Evolutionary conservation across 2,329 filamentous ascomycete genomes (phyloP), one percentile per base, ranked within the genome.

Genomic region (Penicillium vulpinum): DNA sequence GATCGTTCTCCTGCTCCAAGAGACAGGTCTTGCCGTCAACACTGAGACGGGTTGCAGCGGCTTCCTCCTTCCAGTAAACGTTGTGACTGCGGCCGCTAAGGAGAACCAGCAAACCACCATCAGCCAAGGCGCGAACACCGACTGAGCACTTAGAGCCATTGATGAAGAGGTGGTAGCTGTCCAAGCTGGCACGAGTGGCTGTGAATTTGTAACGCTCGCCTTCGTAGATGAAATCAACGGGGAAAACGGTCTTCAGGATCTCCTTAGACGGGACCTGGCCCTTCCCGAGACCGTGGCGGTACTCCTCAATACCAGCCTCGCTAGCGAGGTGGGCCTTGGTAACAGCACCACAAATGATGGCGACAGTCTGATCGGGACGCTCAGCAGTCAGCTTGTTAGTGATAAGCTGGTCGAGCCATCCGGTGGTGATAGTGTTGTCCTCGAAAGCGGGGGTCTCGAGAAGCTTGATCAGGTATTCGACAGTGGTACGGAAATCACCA

Each of bases 51-150:
- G 94, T 97, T 36, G 93, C 94, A 56, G 92, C 92, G 45, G 96
- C 91, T 76, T 99, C 94, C 73, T 99, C 94, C 80, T 97, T 97
- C 94, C 94, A 99, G 86, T 99, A 99, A 60, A 97, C 88, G 72
- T 94, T 99, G 86, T 99, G 94, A 67, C 91, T 96, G 76, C 91
- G 91, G 59, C 94, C 94, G 69, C 89, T 88, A 41, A 99, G 86
- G 21, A 99, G 85, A 62, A 99, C 86, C 55, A 99, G 84, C 11
- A 99, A 85, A 75, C 94, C 94, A 75, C 94, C 94, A 68, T 99
- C 94, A 63, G 91, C 92, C 63, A 99, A 85, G 48, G 92, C 89
- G 67, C 94, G 90, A 53, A 99, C 90, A 69, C 93, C 94, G 55
- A 97, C 90, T 7, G 90, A 88, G 77, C 91, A 96, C 81, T 95